These are phyloP conservation scores for Phylloporus rhodoxanthus DNA, from an alignment of 768 basidiomycete species.

Conservation along the genomic window DNA sequence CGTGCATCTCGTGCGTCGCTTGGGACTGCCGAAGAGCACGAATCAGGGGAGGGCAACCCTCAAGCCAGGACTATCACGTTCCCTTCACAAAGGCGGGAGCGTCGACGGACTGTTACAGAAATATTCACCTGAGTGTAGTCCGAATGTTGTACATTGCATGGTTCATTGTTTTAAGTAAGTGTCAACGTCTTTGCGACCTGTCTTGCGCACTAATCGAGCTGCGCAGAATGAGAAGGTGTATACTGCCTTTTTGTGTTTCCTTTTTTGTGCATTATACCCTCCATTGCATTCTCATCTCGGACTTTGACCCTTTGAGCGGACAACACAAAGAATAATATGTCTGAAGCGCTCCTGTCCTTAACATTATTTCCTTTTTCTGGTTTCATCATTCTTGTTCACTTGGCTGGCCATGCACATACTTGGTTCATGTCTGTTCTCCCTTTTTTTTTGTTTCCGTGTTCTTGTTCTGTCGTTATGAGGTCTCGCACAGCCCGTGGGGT, in stretches of 20 bases:
- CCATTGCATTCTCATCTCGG: constrained; percentile 17
- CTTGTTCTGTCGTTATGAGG: constrained; percentile 15
- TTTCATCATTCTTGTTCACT: constrained; percentile 19
- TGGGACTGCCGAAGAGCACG: constrained; percentile 28
- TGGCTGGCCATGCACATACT: constrained; percentile 26
- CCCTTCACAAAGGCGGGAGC: constrained; percentile 33
- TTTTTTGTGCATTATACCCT: constrained; percentile 23
- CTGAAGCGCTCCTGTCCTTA: constrained; percentile 23
- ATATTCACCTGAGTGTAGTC: constrained; percentile 32
- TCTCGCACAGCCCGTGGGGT: constrained; percentile 12
- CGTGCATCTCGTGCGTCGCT: constrained; percentile 45
- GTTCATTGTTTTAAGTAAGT: constrained; percentile 16
- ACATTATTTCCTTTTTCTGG: constrained; percentile 25
- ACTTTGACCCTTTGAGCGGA: constrained; percentile 14
- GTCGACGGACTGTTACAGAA: constrained; percentile 48
- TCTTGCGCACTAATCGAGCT: not conserved
- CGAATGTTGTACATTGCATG: constrained; percentile 10
- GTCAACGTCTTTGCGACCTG: not conserved
- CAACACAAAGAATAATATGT: constrained; percentile 9
- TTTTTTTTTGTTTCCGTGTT: constrained; percentile 3
- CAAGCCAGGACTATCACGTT: constrained; percentile 35
- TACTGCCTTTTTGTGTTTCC: constrained; percentile 9
- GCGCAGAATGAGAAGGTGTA: constrained; percentile 19
- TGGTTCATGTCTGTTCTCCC: constrained; percentile 10
- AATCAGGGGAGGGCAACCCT: constrained; percentile 27